These are phyloP conservation scores for Agrostemma githago DNA, from an alignment of 148 eudicot species.

Conservation along the genomic window DNA sequence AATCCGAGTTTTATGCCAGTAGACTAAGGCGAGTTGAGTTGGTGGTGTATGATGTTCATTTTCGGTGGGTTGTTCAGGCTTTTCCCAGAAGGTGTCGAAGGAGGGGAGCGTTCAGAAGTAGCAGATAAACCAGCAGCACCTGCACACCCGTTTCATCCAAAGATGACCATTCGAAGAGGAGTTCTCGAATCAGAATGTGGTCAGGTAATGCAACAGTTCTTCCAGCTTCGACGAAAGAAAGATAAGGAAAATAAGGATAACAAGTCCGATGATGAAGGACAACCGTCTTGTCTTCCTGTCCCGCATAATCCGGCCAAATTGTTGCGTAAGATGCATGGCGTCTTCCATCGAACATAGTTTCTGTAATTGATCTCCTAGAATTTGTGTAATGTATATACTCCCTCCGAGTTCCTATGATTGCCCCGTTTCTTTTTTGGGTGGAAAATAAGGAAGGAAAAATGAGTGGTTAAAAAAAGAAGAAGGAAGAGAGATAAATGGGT, in stretches of 20 bases:
- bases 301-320: conserved; percentile 47
- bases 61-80: conserved; percentile 44
- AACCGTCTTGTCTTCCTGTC: conserved; percentile 51
- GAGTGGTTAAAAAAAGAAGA: too few species aligned
- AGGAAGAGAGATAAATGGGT: too few species aligned
- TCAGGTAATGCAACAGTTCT: conserved; percentile 84
- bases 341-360: conserved; percentile 25
- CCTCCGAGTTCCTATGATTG: too few species aligned
- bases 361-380: background rate
- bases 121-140: conserved; percentile 70
- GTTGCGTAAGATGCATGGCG: conserved; percentile 57
- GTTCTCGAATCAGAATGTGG: conserved; percentile 72
- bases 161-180: conserved; percentile 64
- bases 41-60: conserved; percentile 20
- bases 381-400: too few species aligned
- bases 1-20: too few species aligned
- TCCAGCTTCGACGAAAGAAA: conserved; percentile 62
- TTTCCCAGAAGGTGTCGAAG: conserved; percentile 53
- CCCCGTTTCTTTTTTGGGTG: too few species aligned
- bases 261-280: conserved; percentile 27
- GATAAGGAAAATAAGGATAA: conserved; percentile 16
- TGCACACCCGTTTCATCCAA: conserved; percentile 87
- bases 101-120: conserved; percentile 33
- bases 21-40: too few species aligned
- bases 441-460: too few species aligned